These are phyloP conservation scores for Bothriochloa decipiens DNA, from an alignment of 176 grass and related monocot species.

Conservation along the genomic window DNA sequence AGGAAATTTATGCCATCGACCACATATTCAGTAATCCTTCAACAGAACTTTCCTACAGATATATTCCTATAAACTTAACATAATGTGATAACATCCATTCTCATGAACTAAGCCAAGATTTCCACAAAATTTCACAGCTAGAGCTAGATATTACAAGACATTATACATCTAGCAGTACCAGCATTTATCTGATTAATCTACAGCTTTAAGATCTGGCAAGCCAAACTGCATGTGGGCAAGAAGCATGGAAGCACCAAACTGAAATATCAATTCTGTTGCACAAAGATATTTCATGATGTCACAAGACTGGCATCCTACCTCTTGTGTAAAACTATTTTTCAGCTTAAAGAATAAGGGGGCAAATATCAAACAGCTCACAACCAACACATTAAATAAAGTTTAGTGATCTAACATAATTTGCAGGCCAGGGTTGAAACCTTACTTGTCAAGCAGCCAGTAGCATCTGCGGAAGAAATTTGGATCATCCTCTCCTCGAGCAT, in stretches of 20 bases:
- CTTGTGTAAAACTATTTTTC: slow-evolving; percentile 31
- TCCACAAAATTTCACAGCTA: background rate
- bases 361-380: background rate
- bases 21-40: slow-evolving; percentile 1
- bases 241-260: slow-evolving; percentile 2
- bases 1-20: slow-evolving; percentile 23
- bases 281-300: slow-evolving; percentile 6
- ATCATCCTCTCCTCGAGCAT: slow-evolving; percentile 94
- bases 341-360: background rate
- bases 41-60: slow-evolving; percentile 27
- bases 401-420: slow-evolving; percentile 28
- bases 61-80: slow-evolving; percentile 16
- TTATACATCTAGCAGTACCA: slow-evolving; percentile 18
- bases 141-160: background rate
- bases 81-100: background rate
- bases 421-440: slow-evolving; percentile 27
- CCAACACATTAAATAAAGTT: slow-evolving; percentile 35
- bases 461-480: slow-evolving; percentile 91
- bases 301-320: background rate
- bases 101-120: background rate
- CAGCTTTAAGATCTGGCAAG: background rate
- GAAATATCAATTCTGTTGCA: slow-evolving; percentile 21
- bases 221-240: background rate
- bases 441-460: slow-evolving; percentile 99
- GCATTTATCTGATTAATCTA: background rate